Evolutionary conservation across 1,139 yeast species (phyloP), one percentile per base, ranked within the genome.

Genomic region (Hemisphaericaspora xylofermentans): DNA sequence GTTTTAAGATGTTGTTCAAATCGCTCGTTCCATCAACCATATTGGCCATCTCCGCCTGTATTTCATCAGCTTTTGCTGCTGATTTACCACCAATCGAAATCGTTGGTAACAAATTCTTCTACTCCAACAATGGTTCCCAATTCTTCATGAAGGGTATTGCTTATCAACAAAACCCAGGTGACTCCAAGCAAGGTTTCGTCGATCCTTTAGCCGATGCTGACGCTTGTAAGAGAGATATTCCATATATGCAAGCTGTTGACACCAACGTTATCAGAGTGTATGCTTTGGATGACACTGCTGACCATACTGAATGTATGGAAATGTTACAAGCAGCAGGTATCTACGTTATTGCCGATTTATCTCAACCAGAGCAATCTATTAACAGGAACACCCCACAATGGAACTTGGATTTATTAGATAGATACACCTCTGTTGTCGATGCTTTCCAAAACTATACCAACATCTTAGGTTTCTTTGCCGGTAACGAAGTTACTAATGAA

Each of bases 401-500:
- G 76, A 73, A 77, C 58, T 62, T 77, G 39, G 78, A 76, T 26
- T 74, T 87, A 37, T 84, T 78, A 64, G 69, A 79, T 52, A 83
- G 93, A 58, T 88, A 88, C 50, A 78, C 83, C 40, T 74, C 82
- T 16, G 87, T 85, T 42, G 80, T 88, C 45, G 94, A 87, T 59
- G 73, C 71, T 52, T 80, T 88, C 73, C 78, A 84, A 42, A 61
- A 72, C 48, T 88, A 85, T 66, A 74, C 82, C 56, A 88, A 88
- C 68, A 80, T 85, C 28, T 72, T 88, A 46, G 96, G 95, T 33
- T 88, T 86, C 73, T 87, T 88, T 58, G 96, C 96, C 38, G 96
- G 94, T 59, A 88, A 88, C 61, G 96, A 88, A 71, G 96, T 88
- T 46, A 80, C 85, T 61, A 86, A 88, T 65, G 81, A 80, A 58